Base-by-base conservation (phyloP, 139 green algal genomes). In the Volvox africanus region DNA sequence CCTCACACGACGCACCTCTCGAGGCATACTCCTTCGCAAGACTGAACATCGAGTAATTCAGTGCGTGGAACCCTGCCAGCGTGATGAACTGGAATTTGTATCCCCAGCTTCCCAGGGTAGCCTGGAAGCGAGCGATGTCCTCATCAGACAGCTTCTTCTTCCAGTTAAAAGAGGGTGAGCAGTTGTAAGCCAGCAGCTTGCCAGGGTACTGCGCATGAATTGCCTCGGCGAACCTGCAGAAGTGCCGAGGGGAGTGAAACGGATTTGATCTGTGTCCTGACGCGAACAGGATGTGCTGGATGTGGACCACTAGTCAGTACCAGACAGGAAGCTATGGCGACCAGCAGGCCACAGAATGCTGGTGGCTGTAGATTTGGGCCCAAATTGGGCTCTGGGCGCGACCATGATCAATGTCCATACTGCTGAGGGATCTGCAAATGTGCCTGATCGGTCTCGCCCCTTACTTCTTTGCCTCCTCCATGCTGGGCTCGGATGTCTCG, bases 181-280 rank as follows among this genome's bases (percentile, higher is more conserved):
- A 98, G 96, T 99, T 99, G 96, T 99, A 99, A 16, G 97, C 96
- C 86, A 99, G 94, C 93, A 99, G 94, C 95, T 98, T 97, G 93
- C 94, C 88, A 50, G 97, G 97, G 95, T 94, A 98, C 93, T 97
- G 95, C 80, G 94, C 95, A 73, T 96, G 96, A 82, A 99, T 96
- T 92, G 94, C 97, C 76, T 96, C 93, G 22, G 96, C 96, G 71
- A 96, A 96, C 67, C 80, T 89, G 61, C 9, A 9, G 44, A 14
- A 9, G n/a, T n/a, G 44, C 44, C 44, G 44, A 55, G 44, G 44
- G 44, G 44, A 55, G 44, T 55, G 44, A 55, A 14, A 55, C 44
- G 44, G 44, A 9, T 5, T 55, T 9, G 44, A 55, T 14, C 5
- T 5, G 5, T 55, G 5, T 55, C 44, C 44, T n/a, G n/a, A n/a